Percentiles rank a stretch among this genome's conserved stretches.
Conservation (phyloP, 2,329 filamentous ascomycete species). For the Ceratocystis variospora region DNA sequence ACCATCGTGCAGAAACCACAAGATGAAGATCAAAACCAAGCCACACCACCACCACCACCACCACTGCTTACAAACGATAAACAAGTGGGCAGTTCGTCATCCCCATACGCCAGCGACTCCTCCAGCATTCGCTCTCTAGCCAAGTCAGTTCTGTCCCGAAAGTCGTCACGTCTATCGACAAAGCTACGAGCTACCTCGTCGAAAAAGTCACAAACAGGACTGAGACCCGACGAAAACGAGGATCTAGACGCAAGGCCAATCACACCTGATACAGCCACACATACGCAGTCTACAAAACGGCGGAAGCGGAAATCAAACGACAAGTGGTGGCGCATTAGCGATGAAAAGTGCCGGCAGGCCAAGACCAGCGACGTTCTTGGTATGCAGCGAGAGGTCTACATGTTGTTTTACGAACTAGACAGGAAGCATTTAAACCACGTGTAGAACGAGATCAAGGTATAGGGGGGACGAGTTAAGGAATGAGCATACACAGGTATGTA, state of each 20-base stretch:
- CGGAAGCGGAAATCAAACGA: constrained; percentile 43
- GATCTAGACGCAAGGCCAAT: neutral
- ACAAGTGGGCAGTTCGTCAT: constrained; percentile 27
- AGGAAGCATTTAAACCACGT: constrained; percentile 26
- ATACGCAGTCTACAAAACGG: neutral
- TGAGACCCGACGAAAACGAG: neutral
- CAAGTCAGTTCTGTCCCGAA: constrained; percentile 38
- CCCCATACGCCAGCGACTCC: constrained; percentile 20
- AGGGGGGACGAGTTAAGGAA: neutral
- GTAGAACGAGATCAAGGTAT: constrained; percentile 5
- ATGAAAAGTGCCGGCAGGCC: constrained; percentile 90
- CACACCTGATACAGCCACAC: no score
- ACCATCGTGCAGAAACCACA: constrained; percentile 15
- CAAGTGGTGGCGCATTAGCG: constrained; percentile 93
- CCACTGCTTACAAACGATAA: constrained; percentile 24
- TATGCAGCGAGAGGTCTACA: constrained; percentile 92
- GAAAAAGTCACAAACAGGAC: neutral
- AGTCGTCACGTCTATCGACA: constrained; percentile 27
- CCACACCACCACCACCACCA: neutral
- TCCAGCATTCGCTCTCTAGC: constrained; percentile 43
- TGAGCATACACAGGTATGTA: neutral
- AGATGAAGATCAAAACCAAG: neutral
- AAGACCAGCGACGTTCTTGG: constrained; percentile 81
- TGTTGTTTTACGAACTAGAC: constrained; percentile 89
- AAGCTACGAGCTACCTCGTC: constrained; percentile 5